Percentiles rank a stretch among this genome's conserved stretches.
Evolutionary conservation across 208 protist species (phyloP).

Genomic region (Kentomonas sorsogonicus): DNA sequence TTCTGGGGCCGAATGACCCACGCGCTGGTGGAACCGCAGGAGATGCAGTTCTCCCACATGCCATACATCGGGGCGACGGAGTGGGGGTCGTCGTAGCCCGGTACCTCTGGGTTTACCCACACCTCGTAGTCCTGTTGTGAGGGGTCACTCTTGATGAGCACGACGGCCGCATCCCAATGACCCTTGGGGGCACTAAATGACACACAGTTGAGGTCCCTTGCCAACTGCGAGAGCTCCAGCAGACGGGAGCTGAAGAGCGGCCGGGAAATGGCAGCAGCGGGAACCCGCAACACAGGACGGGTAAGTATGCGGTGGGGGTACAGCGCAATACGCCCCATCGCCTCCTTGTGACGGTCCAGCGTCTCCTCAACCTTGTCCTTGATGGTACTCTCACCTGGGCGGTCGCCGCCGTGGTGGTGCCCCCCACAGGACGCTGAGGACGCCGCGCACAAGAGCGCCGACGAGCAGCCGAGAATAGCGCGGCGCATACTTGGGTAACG

Average conservation of each 20-base stretch:
- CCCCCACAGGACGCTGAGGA: background rate
- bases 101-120: conserved; percentile 80
- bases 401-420: conserved; percentile 8
- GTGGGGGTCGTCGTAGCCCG: conserved; percentile 63
- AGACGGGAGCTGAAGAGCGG: conserved; percentile 54
- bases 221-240: conserved; percentile 44
- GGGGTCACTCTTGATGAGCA: conserved; percentile 60
- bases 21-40: conserved; percentile 54
- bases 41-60: conserved; percentile 92
- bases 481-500: background rate
- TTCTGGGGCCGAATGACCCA: conserved; percentile 82
- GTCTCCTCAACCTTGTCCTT: conserved; percentile 54
- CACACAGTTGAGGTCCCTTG: conserved; percentile 64
- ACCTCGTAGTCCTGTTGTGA: conserved; percentile 74
- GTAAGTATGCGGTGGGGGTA: conserved; percentile 83
- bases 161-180: conserved; percentile 80
- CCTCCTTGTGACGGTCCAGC: conserved; percentile 47
- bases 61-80: conserved; percentile 85
- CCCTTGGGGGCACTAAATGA: conserved; percentile 80
- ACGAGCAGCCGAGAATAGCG: background rate
- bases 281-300: conserved; percentile 42
- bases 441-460: background rate
- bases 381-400: conserved; percentile 21
- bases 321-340: conserved; percentile 55
- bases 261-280: conserved; percentile 21